Conservation (phyloP, 108 stramenopile species). For the Discostella pseudostelligera region DNA sequence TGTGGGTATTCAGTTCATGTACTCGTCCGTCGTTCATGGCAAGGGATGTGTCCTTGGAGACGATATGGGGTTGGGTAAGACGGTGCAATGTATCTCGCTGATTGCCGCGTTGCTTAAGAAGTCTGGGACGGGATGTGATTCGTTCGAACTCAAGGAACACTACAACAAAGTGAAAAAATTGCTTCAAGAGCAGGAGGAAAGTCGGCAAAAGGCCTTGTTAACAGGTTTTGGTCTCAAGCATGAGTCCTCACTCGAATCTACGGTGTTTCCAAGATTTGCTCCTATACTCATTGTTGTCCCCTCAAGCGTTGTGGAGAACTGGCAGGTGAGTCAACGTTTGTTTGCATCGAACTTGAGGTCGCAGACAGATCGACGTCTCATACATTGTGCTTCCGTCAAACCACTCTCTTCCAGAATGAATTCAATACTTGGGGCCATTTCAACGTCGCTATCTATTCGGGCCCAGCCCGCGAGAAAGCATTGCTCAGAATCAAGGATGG, state of each 20-base stretch:
- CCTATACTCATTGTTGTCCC: conserved; percentile 83
- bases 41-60: conserved; percentile 71
- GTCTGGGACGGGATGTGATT: conserved; percentile 62
- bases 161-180: conserved; percentile 27
- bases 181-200: conserved; percentile 24
- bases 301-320: conserved; percentile 63
- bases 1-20: conserved; percentile 76
- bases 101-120: conserved; percentile 74
- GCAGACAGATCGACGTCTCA: neutral
- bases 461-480: conserved; percentile 42
- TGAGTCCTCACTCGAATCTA: conserved; percentile 11
- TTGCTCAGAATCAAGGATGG: conserved; percentile 52
- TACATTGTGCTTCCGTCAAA: neutral
- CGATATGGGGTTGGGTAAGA: conserved; percentile 75
- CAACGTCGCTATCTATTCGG: conserved; percentile 52
- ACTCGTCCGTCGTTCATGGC: conserved; percentile 51
- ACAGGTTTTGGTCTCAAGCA: conserved; percentile 17
- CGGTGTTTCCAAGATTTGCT: conserved; percentile 28
- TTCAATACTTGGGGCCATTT: conserved; percentile 80
- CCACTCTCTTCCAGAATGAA: conserved; percentile 45
- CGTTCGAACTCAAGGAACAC: conserved; percentile 37
- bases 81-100: conserved; percentile 73
- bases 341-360: neutral
- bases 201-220: conserved; percentile 29
- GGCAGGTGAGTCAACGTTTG: conserved; percentile 47